Base-by-base conservation (phyloP, 371 early-diverging fungal genomes). In the Mortierella sp. region DNA sequence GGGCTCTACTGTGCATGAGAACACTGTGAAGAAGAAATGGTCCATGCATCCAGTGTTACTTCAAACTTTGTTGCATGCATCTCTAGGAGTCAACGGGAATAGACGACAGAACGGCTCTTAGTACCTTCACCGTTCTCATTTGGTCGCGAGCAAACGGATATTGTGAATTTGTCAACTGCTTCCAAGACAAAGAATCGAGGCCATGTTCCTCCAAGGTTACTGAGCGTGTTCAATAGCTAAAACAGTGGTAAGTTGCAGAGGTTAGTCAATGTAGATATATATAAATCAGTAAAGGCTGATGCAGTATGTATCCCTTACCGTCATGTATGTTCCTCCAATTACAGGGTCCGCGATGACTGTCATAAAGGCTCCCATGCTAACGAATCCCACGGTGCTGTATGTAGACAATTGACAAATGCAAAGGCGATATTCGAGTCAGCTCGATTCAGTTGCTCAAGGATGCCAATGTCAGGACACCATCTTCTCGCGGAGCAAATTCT, bases 161-260 rank as follows among this genome's bases (percentile, higher is more conserved):
- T 80, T 4, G 96, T 96, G 62, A 94, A 93, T 51, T 86, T 85
- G 79, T 97, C 98, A 17, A 97, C 96, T 5, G 96, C 91, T 68
- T 94, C 88, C 53, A 98, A 85, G 6, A 98, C 91, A 84, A 97
- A 96, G 79, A 90, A 96, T 41, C 91, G 89, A 0, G 98, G 97
- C 97, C 96, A 98, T 1, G 98, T 98, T 29, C 99, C 99, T 53
- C 98, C 99, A 78, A 98, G 92, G 79, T 98, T 98, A 71, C 91
- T 92, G 61, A 98, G 79, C 0, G 98, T 98, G 73, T 97, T 97
- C 37, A 95, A 80, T 29, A 98, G 83, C 92, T 92, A 57, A 28
- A 34, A 34, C 34, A 34, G 48, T 17, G 44, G 5, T 5, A 14
- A 28, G 29, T 2, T 2, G 2, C 21, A 34, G 45, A 0, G 0